Conservation (phyloP, 2,329 filamentous ascomycete species). For the Colletotrichum scovillei region DNA sequence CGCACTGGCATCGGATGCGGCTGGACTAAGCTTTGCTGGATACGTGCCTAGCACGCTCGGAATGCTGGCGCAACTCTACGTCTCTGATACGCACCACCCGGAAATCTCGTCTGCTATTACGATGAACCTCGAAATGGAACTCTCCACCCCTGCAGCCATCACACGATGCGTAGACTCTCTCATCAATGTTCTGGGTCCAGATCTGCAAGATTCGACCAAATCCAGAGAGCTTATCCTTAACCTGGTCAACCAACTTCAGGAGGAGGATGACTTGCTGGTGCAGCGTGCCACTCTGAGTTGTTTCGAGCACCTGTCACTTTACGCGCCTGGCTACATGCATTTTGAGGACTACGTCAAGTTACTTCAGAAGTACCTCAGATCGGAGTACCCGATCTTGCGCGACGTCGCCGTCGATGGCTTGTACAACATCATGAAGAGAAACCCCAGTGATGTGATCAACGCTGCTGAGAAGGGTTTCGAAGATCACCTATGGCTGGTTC, state of each 20-base stretch:
- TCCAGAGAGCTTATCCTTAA: conserved; percentile 93
- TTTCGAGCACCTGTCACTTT: conserved; percentile 90
- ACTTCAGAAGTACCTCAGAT: conserved; percentile 82
- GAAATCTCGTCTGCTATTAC: conserved; percentile 83
- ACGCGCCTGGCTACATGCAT: conserved; percentile 88
- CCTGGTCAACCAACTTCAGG: conserved; percentile 83
- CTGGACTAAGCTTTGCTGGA: conserved; percentile 89
- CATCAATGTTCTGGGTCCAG: conserved; percentile 95
- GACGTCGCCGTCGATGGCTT: conserved; percentile 88
- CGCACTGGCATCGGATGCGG: conserved; percentile 87
- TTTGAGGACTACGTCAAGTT: conserved; percentile 85
- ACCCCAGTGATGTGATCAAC: conserved; percentile 83
- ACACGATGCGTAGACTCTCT: conserved; percentile 92
- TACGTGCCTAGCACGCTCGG: conserved; percentile 92
- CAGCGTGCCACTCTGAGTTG: conserved; percentile 84
- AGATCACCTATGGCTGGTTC: conserved; percentile 89
- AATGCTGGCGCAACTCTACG: conserved; percentile 93
- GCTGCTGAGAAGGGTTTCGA: conserved; percentile 84
- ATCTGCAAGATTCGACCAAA: conserved; percentile 91
- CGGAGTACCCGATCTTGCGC: conserved; percentile 74
- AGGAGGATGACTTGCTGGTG: conserved; percentile 72
- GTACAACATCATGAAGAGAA: conserved; percentile 94
- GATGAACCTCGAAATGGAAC: conserved; percentile 90
- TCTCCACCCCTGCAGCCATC: conserved; percentile 84
- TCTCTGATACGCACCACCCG: conserved; percentile 89